Percentiles rank a stretch among this genome's conserved stretches.
Evolutionary conservation across 192 early-diverging fungal genomes (phyloP).

Genomic region (Coemansia nantahalensis): DNA sequence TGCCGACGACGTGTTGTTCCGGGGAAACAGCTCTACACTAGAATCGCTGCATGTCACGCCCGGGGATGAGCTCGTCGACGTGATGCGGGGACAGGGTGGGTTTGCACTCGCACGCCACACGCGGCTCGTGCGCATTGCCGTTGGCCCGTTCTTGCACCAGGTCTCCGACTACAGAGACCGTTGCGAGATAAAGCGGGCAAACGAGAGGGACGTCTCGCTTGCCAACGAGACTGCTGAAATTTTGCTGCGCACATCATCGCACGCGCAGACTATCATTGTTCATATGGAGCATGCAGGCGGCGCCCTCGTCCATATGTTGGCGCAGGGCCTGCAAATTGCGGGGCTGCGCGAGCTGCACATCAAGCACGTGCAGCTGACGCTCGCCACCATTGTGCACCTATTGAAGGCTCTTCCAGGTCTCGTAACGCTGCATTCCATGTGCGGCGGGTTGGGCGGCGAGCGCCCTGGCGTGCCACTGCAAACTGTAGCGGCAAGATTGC

Average conservation of each 20-base stretch:
- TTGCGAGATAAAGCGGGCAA: not conserved
- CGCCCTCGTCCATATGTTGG: conserved; percentile 4
- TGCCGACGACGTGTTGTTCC: conserved; percentile 17
- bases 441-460: conserved; percentile 13
- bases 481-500: conserved; percentile 5
- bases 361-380: not conserved
- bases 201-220: not conserved
- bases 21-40: conserved; percentile 4
- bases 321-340: conserved; percentile 3
- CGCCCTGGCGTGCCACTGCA: conserved; percentile 3
- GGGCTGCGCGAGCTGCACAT: conserved; percentile 2
- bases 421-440: conserved; percentile 8
- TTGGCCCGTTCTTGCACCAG: not conserved
- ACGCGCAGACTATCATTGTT: too few relatives aligned
- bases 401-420: conserved; percentile 6
- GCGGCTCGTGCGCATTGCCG: conserved; percentile 1
- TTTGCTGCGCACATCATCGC: conserved; percentile 3
- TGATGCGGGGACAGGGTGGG: not conserved
- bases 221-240: conserved; percentile 4
- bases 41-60: conserved; percentile 6
- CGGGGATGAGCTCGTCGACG: conserved; percentile 2
- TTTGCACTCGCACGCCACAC: conserved; percentile 3
- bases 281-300: too few relatives aligned
- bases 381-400: conserved; percentile 3
- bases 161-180: not conserved